Base-by-base conservation (phyloP, 2,329 filamentous ascomycete genomes). In the Cladophialophora immunda region DNA sequence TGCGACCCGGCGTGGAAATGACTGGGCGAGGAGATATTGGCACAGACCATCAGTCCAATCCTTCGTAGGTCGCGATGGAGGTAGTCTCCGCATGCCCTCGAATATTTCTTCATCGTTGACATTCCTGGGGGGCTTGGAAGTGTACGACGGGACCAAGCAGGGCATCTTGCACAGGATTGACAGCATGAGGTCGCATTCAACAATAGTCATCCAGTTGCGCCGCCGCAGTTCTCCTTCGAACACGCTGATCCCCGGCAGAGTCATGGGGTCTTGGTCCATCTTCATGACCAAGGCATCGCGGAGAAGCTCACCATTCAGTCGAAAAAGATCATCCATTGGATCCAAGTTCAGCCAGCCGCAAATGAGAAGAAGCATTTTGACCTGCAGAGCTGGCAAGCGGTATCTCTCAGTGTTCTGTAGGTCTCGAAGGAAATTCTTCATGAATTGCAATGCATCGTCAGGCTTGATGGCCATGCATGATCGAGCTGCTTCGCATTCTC, bases 141-240 rank as follows among this genome's bases (percentile, higher is more conserved):
- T 67, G 41, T 68, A 72, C 22, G 55, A 53, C 4, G 71, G 69
- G 8, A 72, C 65, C 62, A 70, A 66, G 56, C 66, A 70, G 3
- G 71, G 71, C 62, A 73, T 67, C 52, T 68, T 66, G 61, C 71
- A 67, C 11, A 70, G 58, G 17, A 76, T 71, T 2, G 73, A 69
- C 4, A 75, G 58, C 58, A 75, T 74, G 17, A 77, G 58, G 52
- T 73, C 73, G 13, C 73, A 60, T 38, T 77, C 76, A 7, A 77
- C 50, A 1, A 78, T 69, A 0, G 75, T 74, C 34, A 73, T 71
- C 76, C 76, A 78, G 1, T 74, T 64, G 8, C 76, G 72, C 2
- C 73, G 68, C 34, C 75, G 69, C 54, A 77, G 63, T 54, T 78
- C 75, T 11, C 71, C 68, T 62, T 76, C 67, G 25, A 73, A 75